Percentiles rank a stretch among this genome's conserved stretches.
phyloP scores from a whole-genome alignment of 805 yeast genomes.

The Starmerella apis region DNA sequence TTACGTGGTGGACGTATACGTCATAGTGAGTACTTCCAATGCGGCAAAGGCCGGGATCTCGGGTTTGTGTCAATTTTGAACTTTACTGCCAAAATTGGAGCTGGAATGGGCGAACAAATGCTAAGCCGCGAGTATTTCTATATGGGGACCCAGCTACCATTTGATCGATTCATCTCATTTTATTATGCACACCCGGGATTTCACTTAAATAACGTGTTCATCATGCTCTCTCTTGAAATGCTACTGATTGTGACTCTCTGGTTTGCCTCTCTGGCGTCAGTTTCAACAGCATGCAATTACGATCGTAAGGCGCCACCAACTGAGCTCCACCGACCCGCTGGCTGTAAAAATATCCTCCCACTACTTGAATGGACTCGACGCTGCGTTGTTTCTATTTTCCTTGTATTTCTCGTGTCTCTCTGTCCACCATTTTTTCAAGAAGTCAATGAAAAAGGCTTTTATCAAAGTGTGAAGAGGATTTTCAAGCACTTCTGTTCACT shows the following conservation, averaged over 20 bases:
- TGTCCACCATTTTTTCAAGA: constrained; percentile 71
- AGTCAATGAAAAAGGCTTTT: constrained; percentile 62
- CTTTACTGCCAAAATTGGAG: constrained; percentile 76
- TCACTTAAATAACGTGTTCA: constrained; percentile 68
- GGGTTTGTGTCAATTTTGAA: constrained; percentile 76
- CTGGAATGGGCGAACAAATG: constrained; percentile 87
- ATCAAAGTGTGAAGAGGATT: constrained; percentile 54
- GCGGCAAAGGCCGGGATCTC: constrained; percentile 79
- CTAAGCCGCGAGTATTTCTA: constrained; percentile 72
- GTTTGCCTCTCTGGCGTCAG: constrained; percentile 53
- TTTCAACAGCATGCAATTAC: constrained; percentile 51
- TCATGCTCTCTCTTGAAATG: constrained; percentile 56
- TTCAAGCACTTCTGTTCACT: constrained; percentile 57
- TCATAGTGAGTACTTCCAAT: constrained; percentile 73
- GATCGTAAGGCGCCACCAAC: constrained; percentile 49
- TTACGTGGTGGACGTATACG: constrained; percentile 74
- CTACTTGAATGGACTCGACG: constrained; percentile 65
- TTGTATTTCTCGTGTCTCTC: constrained; percentile 64
- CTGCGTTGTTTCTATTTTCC: constrained; percentile 60
- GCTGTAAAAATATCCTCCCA: constrained; percentile 63
- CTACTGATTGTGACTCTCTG: constrained; percentile 50
- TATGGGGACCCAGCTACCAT: constrained; percentile 62
- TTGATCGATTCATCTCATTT: constrained; percentile 68
- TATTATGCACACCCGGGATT: constrained; percentile 83
- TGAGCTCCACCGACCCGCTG: constrained; percentile 51